Evolutionary conservation across 139 green algal species (phyloP).

Genomic region (Chlorella sp.): DNA sequence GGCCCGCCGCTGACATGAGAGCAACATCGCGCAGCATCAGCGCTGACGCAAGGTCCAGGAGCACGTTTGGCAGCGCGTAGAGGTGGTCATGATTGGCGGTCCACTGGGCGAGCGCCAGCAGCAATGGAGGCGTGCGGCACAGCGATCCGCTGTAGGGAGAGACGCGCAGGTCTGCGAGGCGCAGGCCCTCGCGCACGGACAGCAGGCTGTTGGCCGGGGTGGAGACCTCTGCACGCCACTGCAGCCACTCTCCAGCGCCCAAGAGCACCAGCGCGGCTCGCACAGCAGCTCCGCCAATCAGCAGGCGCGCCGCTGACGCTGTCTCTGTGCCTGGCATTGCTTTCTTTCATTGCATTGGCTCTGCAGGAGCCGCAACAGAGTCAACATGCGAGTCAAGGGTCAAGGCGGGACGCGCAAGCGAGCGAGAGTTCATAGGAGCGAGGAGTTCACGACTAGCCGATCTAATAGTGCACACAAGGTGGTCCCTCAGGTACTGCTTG

Average conservation of each 20-base stretch:
- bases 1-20: no score
- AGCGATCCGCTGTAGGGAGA: slow-evolving; percentile 31
- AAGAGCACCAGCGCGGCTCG: not conserved
- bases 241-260: slow-evolving; percentile 18
- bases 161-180: slow-evolving; percentile 16
- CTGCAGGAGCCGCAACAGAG: no score
- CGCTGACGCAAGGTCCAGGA: slow-evolving; percentile 26
- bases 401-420: no score
- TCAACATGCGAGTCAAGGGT: no score
- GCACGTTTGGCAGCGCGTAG: slow-evolving; percentile 33
- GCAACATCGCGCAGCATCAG: slow-evolving; percentile 10
- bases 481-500: no score
- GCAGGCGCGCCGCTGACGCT: not conserved
- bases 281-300: not conserved
- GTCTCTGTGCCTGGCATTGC: no score
- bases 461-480: no score
- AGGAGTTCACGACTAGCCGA: no score
- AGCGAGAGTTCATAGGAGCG: no score
- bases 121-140: slow-evolving; percentile 33
- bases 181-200: slow-evolving; percentile 25
- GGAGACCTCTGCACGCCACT: slow-evolving; percentile 36
- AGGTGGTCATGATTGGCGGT: slow-evolving; percentile 7
- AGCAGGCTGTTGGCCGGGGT: slow-evolving; percentile 40
- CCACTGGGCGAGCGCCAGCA: slow-evolving; percentile 17
- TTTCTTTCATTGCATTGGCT: no score